Evolutionary conservation across 805 yeast species (phyloP).

Genomic region (Candida takata): DNA sequence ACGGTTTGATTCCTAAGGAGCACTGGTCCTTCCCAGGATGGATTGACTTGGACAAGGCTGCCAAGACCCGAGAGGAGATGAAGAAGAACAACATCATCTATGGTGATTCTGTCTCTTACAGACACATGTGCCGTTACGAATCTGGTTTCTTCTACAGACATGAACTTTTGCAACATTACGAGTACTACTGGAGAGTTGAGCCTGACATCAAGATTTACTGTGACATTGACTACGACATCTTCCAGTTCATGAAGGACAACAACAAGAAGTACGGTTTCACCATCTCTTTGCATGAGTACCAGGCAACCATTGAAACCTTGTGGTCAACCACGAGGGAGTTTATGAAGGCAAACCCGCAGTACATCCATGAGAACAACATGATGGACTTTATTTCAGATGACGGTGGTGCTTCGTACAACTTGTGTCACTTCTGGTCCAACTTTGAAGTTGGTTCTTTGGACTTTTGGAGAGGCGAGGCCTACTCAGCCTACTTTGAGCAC

Average conservation of each 20-base stretch:
- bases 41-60: conserved; percentile 50
- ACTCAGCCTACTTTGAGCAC: conserved; percentile 51
- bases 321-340: conserved; percentile 53
- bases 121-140: conserved; percentile 58
- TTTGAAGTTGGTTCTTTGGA: conserved; percentile 70
- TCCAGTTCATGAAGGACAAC: conserved; percentile 50
- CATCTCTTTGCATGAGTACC: conserved; percentile 59
- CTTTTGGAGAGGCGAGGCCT: conserved; percentile 59
- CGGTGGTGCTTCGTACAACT: conserved; percentile 58
- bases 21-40: conserved; percentile 69
- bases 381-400: conserved; percentile 61
- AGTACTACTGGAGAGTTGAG: conserved; percentile 75
- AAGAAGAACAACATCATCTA: conserved; percentile 41
- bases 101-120: conserved; percentile 54
- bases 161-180: conserved; percentile 49
- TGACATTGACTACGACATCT: conserved; percentile 60
- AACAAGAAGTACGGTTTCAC: conserved; percentile 63
- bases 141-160: conserved; percentile 60
- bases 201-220: conserved; percentile 59
- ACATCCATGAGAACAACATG: conserved; percentile 42
- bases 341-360: conserved; percentile 36
- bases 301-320: conserved; percentile 53
- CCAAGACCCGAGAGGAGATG: conserved; percentile 39
- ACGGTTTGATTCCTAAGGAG: conserved; percentile 52
- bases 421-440: conserved; percentile 82